Evolutionary conservation across 1,139 yeast genomes (phyloP), one percentile per base, ranked within the genome.

Genomic region (Nematodospora anomalae): DNA sequence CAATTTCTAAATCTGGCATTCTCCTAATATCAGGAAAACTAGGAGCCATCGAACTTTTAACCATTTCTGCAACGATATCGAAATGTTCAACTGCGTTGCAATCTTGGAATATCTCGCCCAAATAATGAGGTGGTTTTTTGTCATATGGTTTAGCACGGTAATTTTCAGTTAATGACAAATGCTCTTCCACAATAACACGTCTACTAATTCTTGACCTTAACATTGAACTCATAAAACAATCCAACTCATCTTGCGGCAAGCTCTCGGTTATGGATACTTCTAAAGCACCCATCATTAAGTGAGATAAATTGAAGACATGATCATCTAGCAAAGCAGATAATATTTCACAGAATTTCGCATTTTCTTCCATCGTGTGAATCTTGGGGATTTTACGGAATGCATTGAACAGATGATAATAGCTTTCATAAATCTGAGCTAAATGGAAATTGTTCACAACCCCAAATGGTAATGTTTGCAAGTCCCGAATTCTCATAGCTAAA

Each of bases 141-240:
- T 74, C 51, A 43, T 71, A 62, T 0, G 77, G 77, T 34, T 53
- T 55, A 2, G 53, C 51, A 33, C 61, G 60, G 57, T 78, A 84
- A 42, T 83, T 79, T 30, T 80, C 76, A 0, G 95, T 79, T 36
- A 90, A 70, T 6, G 94, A 79, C 35, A 87, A 64, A 60, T 90
- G 97, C 56, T 90, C 96, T 60, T 90, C 96, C 26, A 88, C 89
- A 46, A 90, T 84, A 33, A 90, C 83, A 50, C 97, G 69, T 60
- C 98, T 71, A 51, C 95, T 84, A 32, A 90, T 86, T 52, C 98
- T 75, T 4, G 95, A 86, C 41, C 96, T 69, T 31, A 90, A 64
- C 71, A 88, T 75, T 2, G 83, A 74, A 13, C 89, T 79, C 75
- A 89, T 79, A 51, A 89, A 78, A 18, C 63, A 65, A 55, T 90